phyloP scores from a whole-genome alignment of 2,329 filamentous ascomycete genomes.

The Sporothrix schenckii region DNA sequence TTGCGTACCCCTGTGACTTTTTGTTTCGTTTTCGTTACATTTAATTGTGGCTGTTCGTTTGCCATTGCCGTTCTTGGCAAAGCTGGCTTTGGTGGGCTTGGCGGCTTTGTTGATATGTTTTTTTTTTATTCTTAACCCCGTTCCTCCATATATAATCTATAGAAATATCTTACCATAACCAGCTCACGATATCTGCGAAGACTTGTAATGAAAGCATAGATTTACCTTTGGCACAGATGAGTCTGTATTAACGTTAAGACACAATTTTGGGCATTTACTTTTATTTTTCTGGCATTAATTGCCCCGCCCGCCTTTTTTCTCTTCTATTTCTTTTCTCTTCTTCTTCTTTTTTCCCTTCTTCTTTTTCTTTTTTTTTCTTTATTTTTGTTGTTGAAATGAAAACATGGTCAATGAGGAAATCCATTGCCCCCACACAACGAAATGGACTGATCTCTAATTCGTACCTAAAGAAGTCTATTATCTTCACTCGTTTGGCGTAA shows the following conservation, averaged over 20 bases:
- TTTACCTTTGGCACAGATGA: too few relatives aligned
- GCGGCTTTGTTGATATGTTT: background rate
- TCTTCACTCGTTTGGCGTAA: background rate
- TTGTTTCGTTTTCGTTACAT: background rate
- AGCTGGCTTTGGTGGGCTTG: conserved; percentile 20
- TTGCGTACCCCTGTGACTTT: conserved; percentile 28
- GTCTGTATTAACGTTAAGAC: too few relatives aligned
- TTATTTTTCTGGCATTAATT: too few relatives aligned
- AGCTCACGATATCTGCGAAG: too few relatives aligned
- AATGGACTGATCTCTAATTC: background rate
- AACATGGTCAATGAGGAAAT: conserved; percentile 12
- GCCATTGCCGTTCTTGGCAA: conserved; percentile 34
- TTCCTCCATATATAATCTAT: background rate
- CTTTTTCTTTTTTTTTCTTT: background rate
- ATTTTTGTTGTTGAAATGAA: background rate
- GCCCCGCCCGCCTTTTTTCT: too few relatives aligned
- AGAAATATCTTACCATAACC: too few relatives aligned
- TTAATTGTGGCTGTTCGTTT: conserved; percentile 29
- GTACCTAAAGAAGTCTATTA: background rate
- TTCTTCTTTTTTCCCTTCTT: too few relatives aligned
- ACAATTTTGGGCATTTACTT: too few relatives aligned
- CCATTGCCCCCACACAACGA: background rate
- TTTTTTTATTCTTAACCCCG: background rate
- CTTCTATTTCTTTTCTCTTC: too few relatives aligned
- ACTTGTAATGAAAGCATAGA: too few relatives aligned